Evolutionary conservation across 345 rosid species (phyloP).

Genomic region (Populus tremula): DNA sequence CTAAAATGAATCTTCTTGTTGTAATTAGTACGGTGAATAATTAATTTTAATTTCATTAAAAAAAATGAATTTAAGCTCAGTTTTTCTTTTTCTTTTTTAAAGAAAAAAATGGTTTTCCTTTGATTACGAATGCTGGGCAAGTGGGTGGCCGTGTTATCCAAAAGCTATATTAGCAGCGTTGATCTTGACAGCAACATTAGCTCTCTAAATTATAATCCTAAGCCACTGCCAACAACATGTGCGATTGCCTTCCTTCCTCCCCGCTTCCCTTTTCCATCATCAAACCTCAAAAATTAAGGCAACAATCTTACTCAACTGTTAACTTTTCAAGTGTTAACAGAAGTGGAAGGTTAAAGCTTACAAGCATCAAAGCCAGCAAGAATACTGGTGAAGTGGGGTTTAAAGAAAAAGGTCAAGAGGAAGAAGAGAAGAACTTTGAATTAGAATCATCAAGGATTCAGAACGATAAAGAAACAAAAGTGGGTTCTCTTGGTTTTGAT

Average conservation of each 20-base stretch:
- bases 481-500: conserved; percentile 13
- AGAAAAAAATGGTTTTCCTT: too few species aligned
- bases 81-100: too few species aligned
- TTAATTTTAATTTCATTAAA: too few species aligned
- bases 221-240: conserved; percentile 27
- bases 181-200: not conserved
- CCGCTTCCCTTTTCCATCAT: conserved; percentile 21
- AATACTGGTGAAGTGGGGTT: conserved; percentile 31
- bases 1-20: too few species aligned
- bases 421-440: conserved; percentile 17
- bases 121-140: too few species aligned
- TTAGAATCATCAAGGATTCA: conserved; percentile 3
- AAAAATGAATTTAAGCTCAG: too few species aligned
- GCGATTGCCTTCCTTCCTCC: conserved; percentile 30
- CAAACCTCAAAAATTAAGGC: conserved; percentile 13
- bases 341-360: conserved; percentile 13
- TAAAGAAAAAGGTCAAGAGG: conserved; percentile 19
- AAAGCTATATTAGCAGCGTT: not conserved
- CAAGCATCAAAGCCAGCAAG: conserved; percentile 2
- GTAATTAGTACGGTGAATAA: too few species aligned
- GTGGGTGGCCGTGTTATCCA: too few species aligned
- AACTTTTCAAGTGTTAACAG: not conserved
- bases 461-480: not conserved
- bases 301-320: not conserved
- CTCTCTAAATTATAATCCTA: not conserved